phyloP scores from a whole-genome alignment of 163 green algal species.

The Scenedesmus sp. region DNA sequence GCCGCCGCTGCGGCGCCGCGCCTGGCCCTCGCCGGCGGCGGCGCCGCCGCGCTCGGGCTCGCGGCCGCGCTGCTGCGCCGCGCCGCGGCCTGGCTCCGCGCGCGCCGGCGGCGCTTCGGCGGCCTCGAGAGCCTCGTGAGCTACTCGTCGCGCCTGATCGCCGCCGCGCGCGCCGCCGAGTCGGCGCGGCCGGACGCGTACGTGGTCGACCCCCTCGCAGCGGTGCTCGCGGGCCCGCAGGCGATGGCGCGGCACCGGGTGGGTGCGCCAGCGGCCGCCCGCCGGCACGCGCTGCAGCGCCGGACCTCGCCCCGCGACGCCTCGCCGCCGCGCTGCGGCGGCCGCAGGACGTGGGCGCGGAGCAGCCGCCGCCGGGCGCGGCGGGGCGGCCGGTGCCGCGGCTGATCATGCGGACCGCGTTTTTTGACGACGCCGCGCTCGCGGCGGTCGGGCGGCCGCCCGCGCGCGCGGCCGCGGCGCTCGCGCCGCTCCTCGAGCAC shows the following conservation, averaged over 20 bases:
- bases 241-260: conserved; percentile 34
- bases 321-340: background rate
- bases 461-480: background rate
- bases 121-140: conserved; percentile 47
- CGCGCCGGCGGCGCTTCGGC: no score
- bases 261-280: background rate
- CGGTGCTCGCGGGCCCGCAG: conserved; percentile 43
- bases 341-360: background rate
- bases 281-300: background rate
- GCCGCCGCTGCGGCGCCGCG: no score
- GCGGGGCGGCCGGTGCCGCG: conserved; percentile 32
- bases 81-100: no score
- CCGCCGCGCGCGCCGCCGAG: conserved; percentile 52
- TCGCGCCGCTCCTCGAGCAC: conserved; percentile 5
- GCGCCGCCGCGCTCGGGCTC: no score
- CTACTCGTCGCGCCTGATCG: conserved; percentile 47
- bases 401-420: conserved; percentile 53
- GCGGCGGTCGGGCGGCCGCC: background rate
- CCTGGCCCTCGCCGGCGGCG: no score
- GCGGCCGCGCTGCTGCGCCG: no score
- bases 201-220: conserved; percentile 49
- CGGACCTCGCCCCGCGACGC: background rate
- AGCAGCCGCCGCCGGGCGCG: background rate
- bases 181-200: conserved; percentile 47
- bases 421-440: conserved; percentile 53